phyloP scores from a whole-genome alignment of 495 filamentous ascomycete species.

The Lasiosphaeria ovina region DNA sequence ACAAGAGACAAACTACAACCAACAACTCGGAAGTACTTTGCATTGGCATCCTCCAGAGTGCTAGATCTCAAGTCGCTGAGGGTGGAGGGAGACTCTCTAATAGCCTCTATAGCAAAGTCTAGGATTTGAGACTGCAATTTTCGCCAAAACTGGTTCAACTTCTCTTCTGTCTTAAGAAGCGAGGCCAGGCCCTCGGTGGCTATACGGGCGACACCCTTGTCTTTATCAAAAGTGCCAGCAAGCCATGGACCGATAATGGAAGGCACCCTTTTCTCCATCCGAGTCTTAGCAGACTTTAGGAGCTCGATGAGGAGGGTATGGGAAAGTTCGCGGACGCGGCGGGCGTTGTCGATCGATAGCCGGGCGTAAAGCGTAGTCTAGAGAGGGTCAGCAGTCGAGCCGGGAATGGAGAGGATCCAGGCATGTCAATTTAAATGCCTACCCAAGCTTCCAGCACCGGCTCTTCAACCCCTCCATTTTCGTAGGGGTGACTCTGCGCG shows the following conservation, averaged over 20 bases:
- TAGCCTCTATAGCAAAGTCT: constrained; percentile 74
- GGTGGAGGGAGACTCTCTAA: constrained; percentile 74
- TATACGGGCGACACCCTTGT: constrained; percentile 66
- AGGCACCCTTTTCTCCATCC: constrained; percentile 73
- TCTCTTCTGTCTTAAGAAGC: constrained; percentile 77
- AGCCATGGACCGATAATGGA: constrained; percentile 83
- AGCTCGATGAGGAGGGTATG: constrained; percentile 73
- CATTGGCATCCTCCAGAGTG: constrained; percentile 76
- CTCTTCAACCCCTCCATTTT: constrained; percentile 64
- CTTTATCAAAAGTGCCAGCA: constrained; percentile 80
- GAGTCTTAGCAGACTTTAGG: constrained; percentile 68
- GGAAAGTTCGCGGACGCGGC: constrained; percentile 82
- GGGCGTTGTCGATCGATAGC: constrained; percentile 79
- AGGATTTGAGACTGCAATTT: constrained; percentile 72
- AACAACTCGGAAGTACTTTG: constrained; percentile 79
- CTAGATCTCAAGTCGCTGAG: constrained; percentile 85
- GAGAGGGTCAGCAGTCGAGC: constrained; percentile 34
- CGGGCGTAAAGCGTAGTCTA: constrained; percentile 85
- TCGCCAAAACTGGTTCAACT: constrained; percentile 70
- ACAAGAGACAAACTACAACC: constrained; percentile 61
- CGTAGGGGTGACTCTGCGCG: constrained; percentile 48
- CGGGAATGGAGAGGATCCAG: not conserved
- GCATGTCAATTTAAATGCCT: constrained; percentile 33
- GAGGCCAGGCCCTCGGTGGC: constrained; percentile 70
- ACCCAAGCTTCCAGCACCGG: constrained; percentile 84